A percentile compares a stretch with the other conserved stretches of the same genome.
Conservation (phyloP, 257 asterid genomes). For the Handroanthus guayacan region DNA sequence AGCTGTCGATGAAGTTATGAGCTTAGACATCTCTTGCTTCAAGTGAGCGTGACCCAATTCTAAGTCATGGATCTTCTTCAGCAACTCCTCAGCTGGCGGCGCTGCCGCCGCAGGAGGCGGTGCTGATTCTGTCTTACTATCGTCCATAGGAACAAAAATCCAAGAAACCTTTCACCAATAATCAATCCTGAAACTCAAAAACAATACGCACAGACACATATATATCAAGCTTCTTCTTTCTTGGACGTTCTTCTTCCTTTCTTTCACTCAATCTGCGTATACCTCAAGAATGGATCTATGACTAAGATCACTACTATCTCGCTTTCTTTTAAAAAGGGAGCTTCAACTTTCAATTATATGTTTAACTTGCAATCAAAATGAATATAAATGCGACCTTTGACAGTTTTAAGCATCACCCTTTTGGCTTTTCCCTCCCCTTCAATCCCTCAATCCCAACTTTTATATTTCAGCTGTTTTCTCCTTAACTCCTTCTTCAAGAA, state of each 20-base stretch:
- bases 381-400: slow-evolving; percentile 20
- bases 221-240: background rate
- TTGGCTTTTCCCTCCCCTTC: slow-evolving; percentile 16
- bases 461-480: background rate
- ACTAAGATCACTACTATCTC: slow-evolving; percentile 2
- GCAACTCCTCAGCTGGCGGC: slow-evolving; percentile 79
- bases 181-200: slow-evolving; percentile 6
- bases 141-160: slow-evolving; percentile 50
- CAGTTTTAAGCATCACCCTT: slow-evolving; percentile 37
- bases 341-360: slow-evolving; percentile 16
- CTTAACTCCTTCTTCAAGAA: slow-evolving; percentile 1
- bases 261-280: slow-evolving; percentile 3
- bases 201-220: background rate
- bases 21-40: slow-evolving; percentile 81
- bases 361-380: slow-evolving; percentile 22
- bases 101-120: slow-evolving; percentile 32
- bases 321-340: background rate
- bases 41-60: slow-evolving; percentile 84
- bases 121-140: slow-evolving; percentile 37
- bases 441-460: slow-evolving; percentile 20
- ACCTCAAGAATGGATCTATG: slow-evolving; percentile 44
- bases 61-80: slow-evolving; percentile 86
- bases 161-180: slow-evolving; percentile 9
- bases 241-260: background rate
- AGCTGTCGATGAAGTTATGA: slow-evolving; percentile 50